Base-by-base conservation (phyloP, 208 protist genomes). In the Wallacemonas sp. region DNA sequence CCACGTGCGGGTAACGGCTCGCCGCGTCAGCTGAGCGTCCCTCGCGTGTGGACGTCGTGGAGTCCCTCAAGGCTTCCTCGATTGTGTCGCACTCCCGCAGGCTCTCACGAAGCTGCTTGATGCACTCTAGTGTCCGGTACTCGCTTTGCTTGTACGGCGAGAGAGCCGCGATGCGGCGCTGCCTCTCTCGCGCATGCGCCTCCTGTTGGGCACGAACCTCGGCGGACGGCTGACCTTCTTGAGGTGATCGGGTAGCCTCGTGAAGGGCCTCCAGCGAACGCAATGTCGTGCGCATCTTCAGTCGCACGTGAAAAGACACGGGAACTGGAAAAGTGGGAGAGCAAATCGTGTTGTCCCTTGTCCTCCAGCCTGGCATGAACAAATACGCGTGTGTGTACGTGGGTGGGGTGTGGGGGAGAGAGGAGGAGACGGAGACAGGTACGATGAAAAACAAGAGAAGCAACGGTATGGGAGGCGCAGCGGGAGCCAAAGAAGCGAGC, bases 81-180 rank as follows among this genome's bases (percentile, higher is more conserved):
- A 58, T 30, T 34, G 21, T 29, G n/a, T 57, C n/a, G 6, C 52
- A 39, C 21, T 76, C 41, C n/a, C 61, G 53, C n/a, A 87, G 63
- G 10, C 53, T 55, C 13, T 60, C 26, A 0, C 81, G 78, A 38
- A 87, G 71, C 19, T 77, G 61, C 1, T 73, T 71, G 9, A 87
- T 76, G 46, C 68, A 76, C 58, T 81, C 74, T 9, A 84, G 44
- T 30, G 77, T 84, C 13, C 72, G n/a, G 38, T 81, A 83, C 57
- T 87, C 81, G 3, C 74, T 66, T 19, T 71, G 76, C 42, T 81
- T 80, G 71, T 83, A 87, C 5, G 63, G 66, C 0, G 77, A 75
- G 17, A 87, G 66, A 39, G 70, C 65, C 4, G 67, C 42, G 2
- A 87, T 46, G 4, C 63, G 69, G 1, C 39, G 63, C 19, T 60